Evolutionary conservation across 2,329 filamentous ascomycete genomes (phyloP), one percentile per base, ranked within the genome.

Genomic region (Alternaria arbusti): DNA sequence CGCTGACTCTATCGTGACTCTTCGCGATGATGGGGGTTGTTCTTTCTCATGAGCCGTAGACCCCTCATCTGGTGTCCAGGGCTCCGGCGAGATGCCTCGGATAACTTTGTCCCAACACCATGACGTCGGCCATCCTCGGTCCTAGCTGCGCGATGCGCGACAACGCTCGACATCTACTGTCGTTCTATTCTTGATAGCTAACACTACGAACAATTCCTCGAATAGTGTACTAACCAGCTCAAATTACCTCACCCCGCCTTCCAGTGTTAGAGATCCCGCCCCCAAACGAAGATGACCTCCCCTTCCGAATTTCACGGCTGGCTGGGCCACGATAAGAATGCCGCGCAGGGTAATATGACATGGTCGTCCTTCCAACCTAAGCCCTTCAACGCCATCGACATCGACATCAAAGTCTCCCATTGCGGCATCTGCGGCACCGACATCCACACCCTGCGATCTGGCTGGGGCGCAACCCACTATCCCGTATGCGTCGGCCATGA

Each of bases 241-340:
- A 17, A 47, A 30, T 10, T 26, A 17, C 23, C 17, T 26, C 13
- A n/a, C 23, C 11, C 22, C 23, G 15, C 36, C 20, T 54, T 44
- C 22, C 11, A 43, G 17, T 40, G 15, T 8, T 13, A 5, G n/a
- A 17, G 13, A 23, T 20, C 30, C 20, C 20, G 28, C 17, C 10
- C 5, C 17, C 25, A 11, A 30, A 32, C 43, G 32, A 57, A 36
- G 51, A 78, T 75, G 76, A 57, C 68, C 47, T 74, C 74, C 25
- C 70, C 76, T 15, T 74, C 85, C 76, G 84, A 83, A 59, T 88
- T 88, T 73, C 81, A 86, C 73, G 86, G 86, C 71, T 88, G 86
- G 86, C 80, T 87, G 68, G 86, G 84, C 72, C 82, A 84, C 36
- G 84, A 85, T 76, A 70, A 81, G 30, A 77, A 79, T 62, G 78